These are phyloP conservation scores for Penicillium samsonianum DNA, from an alignment of 495 filamentous ascomycete genomes.

Conservation along the genomic window DNA sequence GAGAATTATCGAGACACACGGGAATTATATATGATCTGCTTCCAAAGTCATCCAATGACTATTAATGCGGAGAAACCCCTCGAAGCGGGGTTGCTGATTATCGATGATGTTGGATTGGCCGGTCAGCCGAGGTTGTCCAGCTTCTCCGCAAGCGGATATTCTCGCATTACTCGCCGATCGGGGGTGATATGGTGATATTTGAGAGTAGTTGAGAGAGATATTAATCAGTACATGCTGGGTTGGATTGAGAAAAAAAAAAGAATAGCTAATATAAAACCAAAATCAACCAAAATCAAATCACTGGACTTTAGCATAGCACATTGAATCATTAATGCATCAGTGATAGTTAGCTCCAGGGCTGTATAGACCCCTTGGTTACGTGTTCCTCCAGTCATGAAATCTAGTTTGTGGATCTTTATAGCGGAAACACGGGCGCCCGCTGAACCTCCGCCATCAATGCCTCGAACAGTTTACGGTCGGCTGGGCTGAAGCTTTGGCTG, in stretches of 20 bases:
- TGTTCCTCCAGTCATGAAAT: background rate
- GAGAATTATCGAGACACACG: background rate
- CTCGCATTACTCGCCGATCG: background rate
- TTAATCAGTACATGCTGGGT: background rate
- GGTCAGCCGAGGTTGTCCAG: background rate
- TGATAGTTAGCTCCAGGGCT: background rate
- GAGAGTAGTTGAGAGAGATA: background rate
- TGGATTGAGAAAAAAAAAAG: background rate
- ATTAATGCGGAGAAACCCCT: background rate
- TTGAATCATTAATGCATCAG: slow-evolving; percentile 5
- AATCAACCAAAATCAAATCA: background rate
- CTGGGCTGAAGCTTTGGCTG: slow-evolving; percentile 10
- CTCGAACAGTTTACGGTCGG: slow-evolving; percentile 26
- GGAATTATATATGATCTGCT: background rate
- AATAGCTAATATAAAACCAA: background rate
- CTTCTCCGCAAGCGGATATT: slow-evolving; percentile 2
- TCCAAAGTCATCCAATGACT: background rate
- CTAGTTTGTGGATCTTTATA: background rate
- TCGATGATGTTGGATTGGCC: slow-evolving; percentile 1
- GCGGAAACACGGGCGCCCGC: slow-evolving; percentile 12
- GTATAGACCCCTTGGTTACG: background rate
- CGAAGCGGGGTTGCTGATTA: slow-evolving; percentile 12
- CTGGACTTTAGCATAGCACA: background rate
- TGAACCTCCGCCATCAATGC: slow-evolving; percentile 25
- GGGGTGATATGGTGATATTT: background rate